Conservation (phyloP, 2,329 filamentous ascomycete species). For the Periconia digitata region DNA sequence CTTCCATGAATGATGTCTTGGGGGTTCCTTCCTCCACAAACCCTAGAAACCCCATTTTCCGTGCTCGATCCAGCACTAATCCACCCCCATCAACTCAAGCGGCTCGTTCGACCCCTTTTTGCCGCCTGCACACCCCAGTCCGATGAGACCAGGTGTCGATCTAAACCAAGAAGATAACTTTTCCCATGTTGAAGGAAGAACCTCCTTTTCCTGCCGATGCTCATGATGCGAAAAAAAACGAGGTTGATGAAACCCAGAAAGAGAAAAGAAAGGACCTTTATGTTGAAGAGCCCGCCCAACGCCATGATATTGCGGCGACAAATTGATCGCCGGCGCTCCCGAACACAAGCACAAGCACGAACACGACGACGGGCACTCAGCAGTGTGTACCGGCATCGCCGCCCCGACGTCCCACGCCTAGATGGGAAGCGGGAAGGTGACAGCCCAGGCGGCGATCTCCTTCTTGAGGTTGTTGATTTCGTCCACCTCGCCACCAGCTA, state of each 20-base stretch:
- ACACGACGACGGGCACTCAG: background rate
- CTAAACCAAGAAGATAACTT: background rate
- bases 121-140: background rate
- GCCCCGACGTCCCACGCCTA: slow-evolving; percentile 30
- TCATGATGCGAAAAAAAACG: background rate
- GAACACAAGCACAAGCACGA: background rate
- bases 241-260: background rate
- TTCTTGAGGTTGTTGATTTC: slow-evolving; percentile 85
- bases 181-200: background rate
- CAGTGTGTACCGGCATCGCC: background rate
- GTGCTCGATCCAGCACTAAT: no score
- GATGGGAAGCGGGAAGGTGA: slow-evolving; percentile 88
- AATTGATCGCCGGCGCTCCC: background rate
- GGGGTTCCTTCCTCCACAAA: no score
- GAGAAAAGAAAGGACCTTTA: background rate
- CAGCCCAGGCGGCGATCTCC: slow-evolving; percentile 87
- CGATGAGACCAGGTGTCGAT: background rate
- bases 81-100: no score
- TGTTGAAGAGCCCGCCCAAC: background rate
- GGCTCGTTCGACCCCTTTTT: no score
- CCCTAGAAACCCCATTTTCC: background rate
- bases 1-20: no score
- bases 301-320: background rate
- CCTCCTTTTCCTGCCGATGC: background rate
- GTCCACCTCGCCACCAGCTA: slow-evolving; percentile 72